phyloP scores from a whole-genome alignment of 345 rosid species.

The Atalantia buxifolia region DNA sequence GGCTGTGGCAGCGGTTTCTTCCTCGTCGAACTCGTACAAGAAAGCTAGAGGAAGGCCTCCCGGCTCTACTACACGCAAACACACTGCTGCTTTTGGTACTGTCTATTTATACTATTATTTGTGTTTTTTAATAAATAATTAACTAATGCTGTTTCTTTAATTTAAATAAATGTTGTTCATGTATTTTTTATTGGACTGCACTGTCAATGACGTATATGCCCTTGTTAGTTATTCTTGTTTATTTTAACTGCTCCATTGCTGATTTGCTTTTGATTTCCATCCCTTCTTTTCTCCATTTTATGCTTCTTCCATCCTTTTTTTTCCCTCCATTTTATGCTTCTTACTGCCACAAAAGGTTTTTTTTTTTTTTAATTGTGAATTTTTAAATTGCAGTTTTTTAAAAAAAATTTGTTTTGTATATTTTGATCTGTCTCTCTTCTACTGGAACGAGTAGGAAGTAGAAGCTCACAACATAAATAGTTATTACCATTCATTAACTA shows the following conservation, averaged over 20 bases:
- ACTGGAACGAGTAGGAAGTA: no score
- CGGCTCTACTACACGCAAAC: slow-evolving; percentile 31
- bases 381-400: neutral
- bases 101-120: neutral
- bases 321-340: neutral
- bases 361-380: neutral
- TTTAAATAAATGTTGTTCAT: neutral
- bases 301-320: neutral
- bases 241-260: neutral
- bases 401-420: neutral
- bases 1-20: neutral
- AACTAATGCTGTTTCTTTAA: neutral
- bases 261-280: neutral
- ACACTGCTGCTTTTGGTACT: slow-evolving; percentile 22
- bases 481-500: no score
- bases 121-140: no score
- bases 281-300: neutral
- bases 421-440: neutral
- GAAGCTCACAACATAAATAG: no score
- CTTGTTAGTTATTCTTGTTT: no score
- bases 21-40: slow-evolving; percentile 23
- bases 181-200: neutral
- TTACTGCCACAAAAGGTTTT: neutral
- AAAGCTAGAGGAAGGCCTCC: slow-evolving; percentile 41
- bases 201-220: no score